Evolutionary conservation across 2,329 filamentous ascomycete species (phyloP), one percentile per base, ranked within the genome.

Genomic region (Penicillium verrucosum): DNA sequence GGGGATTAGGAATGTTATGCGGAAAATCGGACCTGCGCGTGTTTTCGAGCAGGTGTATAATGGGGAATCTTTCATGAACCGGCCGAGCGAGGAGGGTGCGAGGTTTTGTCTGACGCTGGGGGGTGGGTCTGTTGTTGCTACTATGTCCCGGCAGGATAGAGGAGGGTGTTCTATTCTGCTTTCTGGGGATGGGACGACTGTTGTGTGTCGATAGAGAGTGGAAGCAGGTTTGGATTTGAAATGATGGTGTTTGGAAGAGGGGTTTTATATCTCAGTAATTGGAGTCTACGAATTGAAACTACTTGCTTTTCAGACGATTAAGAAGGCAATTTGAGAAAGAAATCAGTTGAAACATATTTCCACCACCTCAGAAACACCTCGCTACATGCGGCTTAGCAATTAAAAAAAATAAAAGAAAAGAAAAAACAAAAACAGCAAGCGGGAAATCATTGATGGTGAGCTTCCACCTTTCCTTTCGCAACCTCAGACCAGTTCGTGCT

Each of bases 401-500:
- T 16, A 16, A 18, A 54, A 57, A 6, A 41, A 6, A 34, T 14
- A 54, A 57, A 6, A 16, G 16, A 54, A 57, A 6, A 16, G 16
- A 54, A 57, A 6, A 41, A 7, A 34, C 34, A 51, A 54, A 54
- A 48, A 59, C 1, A 43, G 21, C 34, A 47, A 50, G 25, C 23
- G 23, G 9, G 2, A 21, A 38, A 63, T 69, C 62, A 61, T 32
- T 60, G 66, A 41, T 70, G 64, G 9, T 66, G 68, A 45, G 67
- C 60, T 70, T 90, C 84, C 27, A 97, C 89, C 25, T 77, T 88
- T 18, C 84, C 85, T 60, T 81, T 83, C 49, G 85, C 84, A 21
- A 97, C 93, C 60, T 96, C 89, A 10, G 78, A 76, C 94, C 94
- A 99, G 71, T 93, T 91, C 0, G 94, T 99, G 74, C 91, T 97